These are phyloP conservation scores for Geranium incanum DNA, from an alignment of 441 rosid species.

Conservation along the genomic window DNA sequence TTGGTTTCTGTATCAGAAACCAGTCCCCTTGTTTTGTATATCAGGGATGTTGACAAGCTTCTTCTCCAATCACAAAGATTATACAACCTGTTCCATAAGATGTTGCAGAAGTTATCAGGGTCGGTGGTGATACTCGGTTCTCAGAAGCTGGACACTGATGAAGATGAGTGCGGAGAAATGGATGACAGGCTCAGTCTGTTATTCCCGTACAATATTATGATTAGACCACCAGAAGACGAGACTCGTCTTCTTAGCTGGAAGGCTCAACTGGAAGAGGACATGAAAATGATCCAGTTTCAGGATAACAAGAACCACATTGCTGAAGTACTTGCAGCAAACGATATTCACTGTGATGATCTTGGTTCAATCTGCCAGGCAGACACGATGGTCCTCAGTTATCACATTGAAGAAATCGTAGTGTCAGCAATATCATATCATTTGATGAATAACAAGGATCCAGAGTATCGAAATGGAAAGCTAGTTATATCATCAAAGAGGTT, in stretches of 20 bases:
- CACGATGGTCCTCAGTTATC: constrained; percentile 57
- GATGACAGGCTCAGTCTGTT: constrained; percentile 55
- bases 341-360: constrained; percentile 75
- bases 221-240: constrained; percentile 83
- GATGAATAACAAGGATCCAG: constrained; percentile 66
- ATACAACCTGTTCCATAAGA: constrained; percentile 50
- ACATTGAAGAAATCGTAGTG: constrained; percentile 78
- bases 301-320: constrained; percentile 92
- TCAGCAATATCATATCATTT: constrained; percentile 88
- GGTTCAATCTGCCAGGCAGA: constrained; percentile 76
- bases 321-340: constrained; percentile 82
- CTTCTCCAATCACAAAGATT: constrained; percentile 66
- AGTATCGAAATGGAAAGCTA: constrained; percentile 88
- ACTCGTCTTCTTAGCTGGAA: constrained; percentile 71
- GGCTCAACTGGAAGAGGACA: constrained; percentile 77
- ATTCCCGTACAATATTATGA: constrained; percentile 75
- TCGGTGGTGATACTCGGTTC: constrained; percentile 78
- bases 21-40: constrained; percentile 56
- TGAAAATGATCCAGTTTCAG: constrained; percentile 71
- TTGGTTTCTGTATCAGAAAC: constrained; percentile 58
- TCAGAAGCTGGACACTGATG: constrained; percentile 54
- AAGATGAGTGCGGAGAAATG: constrained; percentile 53
- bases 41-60: constrained; percentile 69
- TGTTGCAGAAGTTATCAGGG: constrained; percentile 65
- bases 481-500: constrained; percentile 61